A percentile compares a stretch with the other conserved stretches of the same genome.
These are phyloP conservation scores for Mycena galericulata DNA, from an alignment of 768 basidiomycete species.

Conservation along the genomic window DNA sequence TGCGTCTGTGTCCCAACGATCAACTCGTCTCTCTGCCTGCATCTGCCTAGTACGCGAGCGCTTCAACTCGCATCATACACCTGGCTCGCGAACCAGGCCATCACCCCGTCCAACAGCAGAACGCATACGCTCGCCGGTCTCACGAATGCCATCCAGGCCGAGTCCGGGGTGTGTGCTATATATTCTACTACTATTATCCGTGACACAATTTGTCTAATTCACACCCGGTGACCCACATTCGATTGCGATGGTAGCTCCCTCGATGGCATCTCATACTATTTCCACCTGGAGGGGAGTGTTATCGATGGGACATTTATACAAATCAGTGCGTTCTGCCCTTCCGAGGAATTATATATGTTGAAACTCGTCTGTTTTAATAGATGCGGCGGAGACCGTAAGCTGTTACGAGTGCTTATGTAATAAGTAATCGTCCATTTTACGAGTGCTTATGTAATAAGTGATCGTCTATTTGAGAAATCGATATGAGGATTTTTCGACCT, in stretches of 20 bases:
- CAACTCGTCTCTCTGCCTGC: too few relatives aligned
- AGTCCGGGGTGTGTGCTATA: conserved; percentile 58
- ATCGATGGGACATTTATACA: conserved; percentile 66
- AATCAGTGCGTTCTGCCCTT: conserved; percentile 53
- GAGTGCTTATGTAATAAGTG: too few relatives aligned
- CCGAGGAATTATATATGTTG: neutral
- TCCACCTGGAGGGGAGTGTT: conserved; percentile 65
- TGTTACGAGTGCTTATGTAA: too few relatives aligned
- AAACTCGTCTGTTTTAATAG: conserved; percentile 49
- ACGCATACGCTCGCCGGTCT: conserved; percentile 60
- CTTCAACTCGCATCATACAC: too few relatives aligned
- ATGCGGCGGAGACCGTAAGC: conserved; percentile 52
- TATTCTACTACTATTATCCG: neutral
- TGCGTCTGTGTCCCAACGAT: too few relatives aligned
- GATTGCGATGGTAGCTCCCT: conserved; percentile 55
- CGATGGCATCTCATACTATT: conserved; percentile 64
- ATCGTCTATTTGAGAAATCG: too few relatives aligned
- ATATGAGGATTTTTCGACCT: too few relatives aligned
- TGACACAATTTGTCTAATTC: conserved; percentile 42
- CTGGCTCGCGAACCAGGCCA: too few relatives aligned
- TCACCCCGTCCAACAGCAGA: conserved; percentile 57
- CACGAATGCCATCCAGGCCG: conserved; percentile 56
- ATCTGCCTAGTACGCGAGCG: too few relatives aligned
- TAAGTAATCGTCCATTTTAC: too few relatives aligned
- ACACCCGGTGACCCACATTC: conserved; percentile 59